phyloP scores from a whole-genome alignment of 768 basidiomycete genomes.

The Dictyophora rubrovolvata region DNA sequence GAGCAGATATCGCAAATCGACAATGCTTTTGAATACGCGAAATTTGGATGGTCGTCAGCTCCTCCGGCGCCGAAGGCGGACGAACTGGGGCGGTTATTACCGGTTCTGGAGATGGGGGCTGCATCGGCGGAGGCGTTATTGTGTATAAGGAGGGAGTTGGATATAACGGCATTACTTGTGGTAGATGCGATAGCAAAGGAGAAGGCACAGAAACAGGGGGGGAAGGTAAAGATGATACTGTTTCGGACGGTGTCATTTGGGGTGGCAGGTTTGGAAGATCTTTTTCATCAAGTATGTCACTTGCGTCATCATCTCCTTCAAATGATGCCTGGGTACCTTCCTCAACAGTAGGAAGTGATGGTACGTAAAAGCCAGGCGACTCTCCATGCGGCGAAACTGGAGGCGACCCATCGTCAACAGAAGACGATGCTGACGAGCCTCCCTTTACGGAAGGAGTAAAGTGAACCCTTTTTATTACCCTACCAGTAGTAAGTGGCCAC shows the following conservation, averaged over 20 bases:
- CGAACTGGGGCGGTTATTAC: slow-evolving; percentile 7
- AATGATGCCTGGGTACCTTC: slow-evolving; percentile 1
- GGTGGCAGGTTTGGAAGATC: slow-evolving; percentile 14
- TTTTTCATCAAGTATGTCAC: slow-evolving; percentile 7
- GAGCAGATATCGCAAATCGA: slow-evolving; percentile 83
- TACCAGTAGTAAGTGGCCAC: slow-evolving; percentile 13
- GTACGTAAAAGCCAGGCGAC: neutral
- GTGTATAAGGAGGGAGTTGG: slow-evolving; percentile 13
- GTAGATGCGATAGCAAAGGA: slow-evolving; percentile 11
- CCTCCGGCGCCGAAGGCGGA: slow-evolving; percentile 18
- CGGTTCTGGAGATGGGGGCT: slow-evolving; percentile 4
- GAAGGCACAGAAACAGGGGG: slow-evolving; percentile 12
- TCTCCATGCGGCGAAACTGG: slow-evolving; percentile 4
- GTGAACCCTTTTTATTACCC: slow-evolving; percentile 32
- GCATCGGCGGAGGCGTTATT: neutral
- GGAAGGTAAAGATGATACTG: slow-evolving; percentile 6
- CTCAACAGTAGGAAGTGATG: slow-evolving; percentile 6
- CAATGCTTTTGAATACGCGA: slow-evolving; percentile 85
- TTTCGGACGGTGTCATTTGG: slow-evolving; percentile 11
- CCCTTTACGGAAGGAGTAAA: slow-evolving; percentile 39
- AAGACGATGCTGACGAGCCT: slow-evolving; percentile 16
- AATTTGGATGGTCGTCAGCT: slow-evolving; percentile 56
- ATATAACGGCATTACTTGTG: slow-evolving; percentile 13
- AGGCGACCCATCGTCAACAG: slow-evolving; percentile 12
- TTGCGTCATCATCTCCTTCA: neutral